Percentiles rank a stretch among this genome's conserved stretches.
These are phyloP conservation scores for Naganishia vishniacii DNA, from an alignment of 768 basidiomycete genomes.

Conservation along the genomic window DNA sequence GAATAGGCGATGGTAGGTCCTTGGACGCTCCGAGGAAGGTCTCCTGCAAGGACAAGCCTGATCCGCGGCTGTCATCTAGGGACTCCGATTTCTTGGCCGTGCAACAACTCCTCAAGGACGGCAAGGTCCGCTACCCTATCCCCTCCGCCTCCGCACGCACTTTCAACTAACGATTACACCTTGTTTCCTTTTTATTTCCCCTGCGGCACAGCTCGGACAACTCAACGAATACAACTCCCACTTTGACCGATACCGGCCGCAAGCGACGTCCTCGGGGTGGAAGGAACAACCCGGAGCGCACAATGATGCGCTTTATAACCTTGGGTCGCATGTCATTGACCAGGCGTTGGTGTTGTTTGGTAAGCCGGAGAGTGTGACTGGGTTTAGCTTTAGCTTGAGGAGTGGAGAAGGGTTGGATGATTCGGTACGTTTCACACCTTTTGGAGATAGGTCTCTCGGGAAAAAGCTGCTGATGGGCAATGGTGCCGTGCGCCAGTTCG, in stretches of 20 bases:
- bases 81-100: conserved; percentile 44
- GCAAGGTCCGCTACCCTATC: conserved; percentile 19
- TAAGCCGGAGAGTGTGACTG: conserved; percentile 62
- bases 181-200: neutral
- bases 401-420: conserved; percentile 49
- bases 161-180: neutral
- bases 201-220: conserved; percentile 53
- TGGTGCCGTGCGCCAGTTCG: too few relatives aligned
- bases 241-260: conserved; percentile 57
- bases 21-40: too few relatives aligned
- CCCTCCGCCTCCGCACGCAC: too few relatives aligned
- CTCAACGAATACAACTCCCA: conserved; percentile 37
- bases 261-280: conserved; percentile 53
- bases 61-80: neutral
- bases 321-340: conserved; percentile 63
- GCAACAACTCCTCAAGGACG: conserved; percentile 32
- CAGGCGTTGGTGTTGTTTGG: conserved; percentile 73
- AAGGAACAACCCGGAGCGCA: conserved; percentile 65
- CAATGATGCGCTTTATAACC: conserved; percentile 66
- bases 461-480: too few relatives aligned
- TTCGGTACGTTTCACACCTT: conserved; percentile 39
- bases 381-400: conserved; percentile 64
- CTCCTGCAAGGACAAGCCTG: too few relatives aligned
- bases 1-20: conserved; percentile 39
- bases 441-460: too few relatives aligned